phyloP scores from a whole-genome alignment of 768 basidiomycete genomes.

The Ramaria rubella region DNA sequence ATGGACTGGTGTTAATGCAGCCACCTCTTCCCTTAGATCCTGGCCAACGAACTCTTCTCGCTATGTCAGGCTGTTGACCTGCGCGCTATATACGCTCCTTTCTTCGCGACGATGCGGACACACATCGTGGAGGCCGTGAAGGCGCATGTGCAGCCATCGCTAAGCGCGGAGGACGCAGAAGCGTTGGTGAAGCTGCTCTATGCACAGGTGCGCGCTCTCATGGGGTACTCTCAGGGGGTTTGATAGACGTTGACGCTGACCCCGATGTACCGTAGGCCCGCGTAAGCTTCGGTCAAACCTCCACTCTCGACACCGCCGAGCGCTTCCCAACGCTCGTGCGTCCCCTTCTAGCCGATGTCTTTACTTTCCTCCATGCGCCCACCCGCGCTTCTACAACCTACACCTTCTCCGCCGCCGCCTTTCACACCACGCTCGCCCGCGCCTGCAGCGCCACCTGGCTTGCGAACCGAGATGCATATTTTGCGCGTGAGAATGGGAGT shows the following conservation, averaged over 20 bases:
- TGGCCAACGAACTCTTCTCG: conserved; percentile 21
- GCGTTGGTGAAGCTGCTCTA: neutral
- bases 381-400: neutral
- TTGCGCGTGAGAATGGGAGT: neutral
- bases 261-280: neutral
- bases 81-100: conserved; percentile 16
- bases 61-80: conserved; percentile 24
- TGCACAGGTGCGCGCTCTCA: no score
- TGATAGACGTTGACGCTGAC: no score
- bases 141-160: neutral
- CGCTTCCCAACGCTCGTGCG: neutral
- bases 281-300: neutral
- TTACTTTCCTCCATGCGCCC: neutral
- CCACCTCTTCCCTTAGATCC: conserved; percentile 11
- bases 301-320: neutral
- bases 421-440: conserved; percentile 15
- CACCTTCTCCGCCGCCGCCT: conserved; percentile 15
- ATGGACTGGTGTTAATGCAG: neutral
- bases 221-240: no score
- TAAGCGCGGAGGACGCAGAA: neutral
- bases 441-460: neutral
- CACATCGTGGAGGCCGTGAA: neutral
- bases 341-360: conserved; percentile 5
- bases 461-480: neutral
- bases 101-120: neutral